phyloP scores from a whole-genome alignment of 1,284 basidiomycete genomes.

The Sphaerobolus stellatus region DNA sequence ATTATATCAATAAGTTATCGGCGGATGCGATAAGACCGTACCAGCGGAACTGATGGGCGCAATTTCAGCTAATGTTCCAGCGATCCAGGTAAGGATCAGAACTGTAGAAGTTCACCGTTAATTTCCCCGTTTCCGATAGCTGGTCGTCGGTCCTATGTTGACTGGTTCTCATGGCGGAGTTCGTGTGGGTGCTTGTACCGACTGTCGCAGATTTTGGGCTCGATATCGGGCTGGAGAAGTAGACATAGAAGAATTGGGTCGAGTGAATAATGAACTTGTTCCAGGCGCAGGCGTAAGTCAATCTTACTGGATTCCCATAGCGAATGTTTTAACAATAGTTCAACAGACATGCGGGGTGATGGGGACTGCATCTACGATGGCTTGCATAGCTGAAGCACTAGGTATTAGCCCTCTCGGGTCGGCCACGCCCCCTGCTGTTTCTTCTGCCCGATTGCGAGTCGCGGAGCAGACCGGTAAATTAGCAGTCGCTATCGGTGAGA shows the following conservation, averaged over 20 bases:
- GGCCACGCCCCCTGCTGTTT: slow-evolving; percentile 31
- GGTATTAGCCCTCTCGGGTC: slow-evolving; percentile 33
- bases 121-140: slow-evolving; percentile 15
- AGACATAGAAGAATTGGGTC: slow-evolving; percentile 32
- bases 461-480: slow-evolving; percentile 29
- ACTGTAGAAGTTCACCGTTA: neutral
- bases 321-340: neutral
- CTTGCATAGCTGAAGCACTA: slow-evolving; percentile 32
- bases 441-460: slow-evolving; percentile 30
- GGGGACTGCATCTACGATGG: slow-evolving; percentile 38
- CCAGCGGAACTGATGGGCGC: slow-evolving; percentile 37
- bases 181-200: slow-evolving; percentile 35
- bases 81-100: slow-evolving; percentile 17
- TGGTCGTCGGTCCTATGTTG: slow-evolving; percentile 35
- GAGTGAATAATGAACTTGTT: slow-evolving; percentile 34
- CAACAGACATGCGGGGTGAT: slow-evolving; percentile 35
- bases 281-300: slow-evolving; percentile 29
- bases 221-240: slow-evolving; percentile 31
- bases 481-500: slow-evolving; percentile 16
- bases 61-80: slow-evolving; percentile 32
- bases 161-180: slow-evolving; percentile 30
- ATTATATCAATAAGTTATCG: slow-evolving; percentile 19
- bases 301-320: neutral
- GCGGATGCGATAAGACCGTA: slow-evolving; percentile 37
- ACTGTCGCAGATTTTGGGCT: slow-evolving; percentile 34